A percentile compares a stretch with the other conserved stretches of the same genome.
These are phyloP conservation scores for Blastocladiella britannica DNA, from an alignment of 192 early-diverging fungal species.

Conservation along the genomic window DNA sequence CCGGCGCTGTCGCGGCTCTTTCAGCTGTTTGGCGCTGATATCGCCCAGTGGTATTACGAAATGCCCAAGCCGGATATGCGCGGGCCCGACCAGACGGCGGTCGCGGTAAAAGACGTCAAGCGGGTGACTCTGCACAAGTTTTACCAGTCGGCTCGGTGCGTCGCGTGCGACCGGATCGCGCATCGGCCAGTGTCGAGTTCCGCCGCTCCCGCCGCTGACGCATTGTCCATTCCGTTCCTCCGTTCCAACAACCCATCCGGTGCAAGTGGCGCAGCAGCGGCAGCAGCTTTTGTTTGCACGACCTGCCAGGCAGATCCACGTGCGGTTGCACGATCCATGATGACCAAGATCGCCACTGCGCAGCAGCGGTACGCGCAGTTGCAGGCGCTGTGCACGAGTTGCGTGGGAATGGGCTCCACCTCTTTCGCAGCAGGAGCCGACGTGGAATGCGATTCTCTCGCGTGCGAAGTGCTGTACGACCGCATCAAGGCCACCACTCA, in stretches of 20 bases:
- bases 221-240: no score
- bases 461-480: neutral
- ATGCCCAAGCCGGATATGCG: conserved; percentile 2
- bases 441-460: neutral
- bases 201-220: no score
- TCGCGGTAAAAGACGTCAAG: neutral
- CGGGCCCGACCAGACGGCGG: neutral
- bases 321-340: neutral
- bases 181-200: no score
- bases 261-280: no score
- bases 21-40: conserved; percentile 50
- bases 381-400: neutral
- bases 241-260: no score
- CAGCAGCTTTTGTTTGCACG: no score
- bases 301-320: neutral
- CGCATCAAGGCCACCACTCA: neutral
- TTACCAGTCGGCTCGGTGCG: conserved; percentile 13
- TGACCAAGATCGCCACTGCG: neutral
- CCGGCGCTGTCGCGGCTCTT: conserved; percentile 60
- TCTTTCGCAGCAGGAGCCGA: neutral
- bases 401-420: neutral
- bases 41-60: conserved; percentile 8
- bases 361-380: neutral
- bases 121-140: conserved; percentile 14
- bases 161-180: conserved; percentile 13